phyloP scores from a whole-genome alignment of 331 rosid species.

The Prunus yedoensis region DNA sequence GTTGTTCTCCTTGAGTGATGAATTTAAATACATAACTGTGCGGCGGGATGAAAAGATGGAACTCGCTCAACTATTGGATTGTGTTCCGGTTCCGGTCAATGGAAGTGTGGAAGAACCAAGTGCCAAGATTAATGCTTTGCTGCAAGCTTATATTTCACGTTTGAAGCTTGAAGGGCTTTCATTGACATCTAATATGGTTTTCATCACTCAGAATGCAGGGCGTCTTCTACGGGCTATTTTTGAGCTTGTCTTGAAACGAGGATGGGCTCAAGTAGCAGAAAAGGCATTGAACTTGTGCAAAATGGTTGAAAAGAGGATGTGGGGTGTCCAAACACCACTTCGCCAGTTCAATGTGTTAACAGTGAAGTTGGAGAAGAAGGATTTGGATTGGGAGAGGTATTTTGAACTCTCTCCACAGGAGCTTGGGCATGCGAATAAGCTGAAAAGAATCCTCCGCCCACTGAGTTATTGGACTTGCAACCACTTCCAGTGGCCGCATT shows the following conservation, averaged over 20 bases:
- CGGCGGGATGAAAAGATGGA: slow-evolving; percentile 92
- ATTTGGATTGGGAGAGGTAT: slow-evolving; percentile 90
- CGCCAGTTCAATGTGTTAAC: slow-evolving; percentile 75
- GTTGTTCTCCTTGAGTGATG: slow-evolving; percentile 85
- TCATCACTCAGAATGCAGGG: slow-evolving; percentile 87
- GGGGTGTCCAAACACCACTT: slow-evolving; percentile 93
- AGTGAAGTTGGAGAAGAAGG: slow-evolving; percentile 76
- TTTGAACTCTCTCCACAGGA: slow-evolving; percentile 82
- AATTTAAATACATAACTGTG: slow-evolving; percentile 75
- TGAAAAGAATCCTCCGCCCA: slow-evolving; percentile 89
- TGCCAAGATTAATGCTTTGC: slow-evolving; percentile 83
- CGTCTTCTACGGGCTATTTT: slow-evolving; percentile 88
- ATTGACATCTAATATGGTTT: slow-evolving; percentile 87
- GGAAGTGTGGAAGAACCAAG: slow-evolving; percentile 90
- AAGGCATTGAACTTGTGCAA: slow-evolving; percentile 88
- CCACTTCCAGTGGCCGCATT: slow-evolving; percentile 83
- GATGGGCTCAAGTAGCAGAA: slow-evolving; percentile 89
- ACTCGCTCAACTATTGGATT: slow-evolving; percentile 78
- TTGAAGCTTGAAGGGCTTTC: slow-evolving; percentile 90
- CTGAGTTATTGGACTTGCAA: slow-evolving; percentile 82
- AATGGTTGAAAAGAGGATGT: slow-evolving; percentile 85
- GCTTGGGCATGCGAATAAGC: too few species aligned
- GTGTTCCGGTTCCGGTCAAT: slow-evolving; percentile 87
- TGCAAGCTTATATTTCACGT: slow-evolving; percentile 84
- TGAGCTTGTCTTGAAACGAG: slow-evolving; percentile 84